These are phyloP conservation scores for Sparassis latifolia DNA, from an alignment of 1,284 basidiomycete genomes.

Conservation along the genomic window DNA sequence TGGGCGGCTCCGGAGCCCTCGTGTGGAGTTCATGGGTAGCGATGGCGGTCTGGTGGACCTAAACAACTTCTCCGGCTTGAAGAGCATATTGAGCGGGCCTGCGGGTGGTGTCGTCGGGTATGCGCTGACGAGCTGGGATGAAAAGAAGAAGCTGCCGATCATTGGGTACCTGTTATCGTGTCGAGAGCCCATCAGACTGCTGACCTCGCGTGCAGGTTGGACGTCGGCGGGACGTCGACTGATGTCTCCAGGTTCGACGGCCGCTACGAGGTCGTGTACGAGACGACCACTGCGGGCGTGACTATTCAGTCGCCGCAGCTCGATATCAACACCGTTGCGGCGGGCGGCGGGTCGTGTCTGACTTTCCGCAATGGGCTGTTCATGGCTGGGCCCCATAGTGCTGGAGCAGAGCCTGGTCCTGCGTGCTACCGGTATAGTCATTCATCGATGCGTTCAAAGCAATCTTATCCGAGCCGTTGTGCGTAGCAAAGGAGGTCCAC, in stretches of 20 bases:
- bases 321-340: conserved; percentile 85
- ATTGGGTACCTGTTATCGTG: conserved; percentile 53
- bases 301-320: conserved; percentile 86
- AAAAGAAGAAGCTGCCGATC: conserved; percentile 54
- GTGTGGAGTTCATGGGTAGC: conserved; percentile 82
- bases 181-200: neutral
- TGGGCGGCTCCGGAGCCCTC: conserved; percentile 41
- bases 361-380: conserved; percentile 80
- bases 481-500: conserved; percentile 73
- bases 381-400: conserved; percentile 78
- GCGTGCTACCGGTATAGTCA: conserved; percentile 62
- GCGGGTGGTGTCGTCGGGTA: conserved; percentile 89
- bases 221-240: conserved; percentile 85
- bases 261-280: conserved; percentile 82
- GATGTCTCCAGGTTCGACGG: conserved; percentile 89
- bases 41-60: conserved; percentile 86
- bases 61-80: conserved; percentile 83
- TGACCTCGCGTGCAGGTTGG: conserved; percentile 38
- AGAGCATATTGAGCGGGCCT: conserved; percentile 83
- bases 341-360: conserved; percentile 81
- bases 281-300: conserved; percentile 88
- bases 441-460: conserved; percentile 6
- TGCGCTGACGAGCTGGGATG: conserved; percentile 80
- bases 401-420: conserved; percentile 81
- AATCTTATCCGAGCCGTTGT: neutral